phyloP scores from a whole-genome alignment of 1,284 basidiomycete genomes.

The Schizophyllum amplum region DNA sequence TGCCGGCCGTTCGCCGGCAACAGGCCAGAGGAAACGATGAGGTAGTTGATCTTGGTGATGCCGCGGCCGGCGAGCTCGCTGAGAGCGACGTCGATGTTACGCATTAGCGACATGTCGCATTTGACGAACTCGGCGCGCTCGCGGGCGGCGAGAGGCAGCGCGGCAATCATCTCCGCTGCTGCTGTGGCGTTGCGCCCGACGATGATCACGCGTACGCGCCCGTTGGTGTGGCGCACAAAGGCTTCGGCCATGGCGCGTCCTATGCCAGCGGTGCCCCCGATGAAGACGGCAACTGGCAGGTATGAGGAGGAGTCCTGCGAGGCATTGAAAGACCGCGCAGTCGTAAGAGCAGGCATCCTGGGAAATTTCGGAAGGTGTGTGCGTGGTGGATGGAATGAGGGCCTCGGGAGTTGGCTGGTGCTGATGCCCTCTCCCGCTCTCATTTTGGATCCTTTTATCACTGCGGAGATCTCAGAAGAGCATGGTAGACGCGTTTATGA shows the following conservation, averaged over 20 bases:
- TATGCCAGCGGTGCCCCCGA: constrained; percentile 32
- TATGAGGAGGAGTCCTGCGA: constrained; percentile 8
- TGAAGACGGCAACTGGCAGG: constrained; percentile 26
- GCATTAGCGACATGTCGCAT: constrained; percentile 20
- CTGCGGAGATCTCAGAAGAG: no score
- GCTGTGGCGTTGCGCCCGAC: constrained; percentile 25
- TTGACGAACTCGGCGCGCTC: constrained; percentile 14
- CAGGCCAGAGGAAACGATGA: constrained; percentile 18
- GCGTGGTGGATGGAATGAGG: not conserved
- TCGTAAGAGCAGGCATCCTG: constrained; percentile 5
- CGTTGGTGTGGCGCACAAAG: constrained; percentile 22
- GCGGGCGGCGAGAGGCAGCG: not conserved
- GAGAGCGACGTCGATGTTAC: constrained; percentile 15
- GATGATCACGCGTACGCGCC: constrained; percentile 24
- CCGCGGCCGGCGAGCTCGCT: constrained; percentile 4
- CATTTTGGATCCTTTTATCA: no score
- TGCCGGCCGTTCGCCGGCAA: constrained; percentile 14
- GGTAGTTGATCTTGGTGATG: constrained; percentile 17
- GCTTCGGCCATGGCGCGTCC: constrained; percentile 23
- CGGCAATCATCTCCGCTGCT: constrained; percentile 15
- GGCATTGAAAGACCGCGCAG: constrained; percentile 10
- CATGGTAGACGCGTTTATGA: no score
- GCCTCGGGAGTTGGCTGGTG: no score
- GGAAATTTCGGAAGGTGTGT: not conserved
- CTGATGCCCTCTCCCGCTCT: no score